phyloP scores from a whole-genome alignment of 2,329 filamentous ascomycete genomes.

The Chrysoporthe austroafricana region DNA sequence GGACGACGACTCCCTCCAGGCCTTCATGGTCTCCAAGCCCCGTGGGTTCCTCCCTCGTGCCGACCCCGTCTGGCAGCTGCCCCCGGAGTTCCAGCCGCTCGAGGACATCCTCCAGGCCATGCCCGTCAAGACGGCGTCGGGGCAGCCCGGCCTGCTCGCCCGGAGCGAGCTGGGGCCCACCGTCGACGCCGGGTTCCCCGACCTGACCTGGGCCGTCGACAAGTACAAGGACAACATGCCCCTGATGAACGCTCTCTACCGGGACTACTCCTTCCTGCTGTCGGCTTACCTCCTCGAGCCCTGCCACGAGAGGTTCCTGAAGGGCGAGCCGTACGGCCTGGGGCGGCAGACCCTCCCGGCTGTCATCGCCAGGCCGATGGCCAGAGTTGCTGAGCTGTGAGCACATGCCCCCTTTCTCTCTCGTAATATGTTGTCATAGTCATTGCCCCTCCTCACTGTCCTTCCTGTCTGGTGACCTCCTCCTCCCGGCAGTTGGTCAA shows the following conservation, averaged over 20 bases:
- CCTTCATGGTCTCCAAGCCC: conserved; percentile 79
- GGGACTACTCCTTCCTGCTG: conserved; percentile 89
- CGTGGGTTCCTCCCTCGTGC: conserved; percentile 75
- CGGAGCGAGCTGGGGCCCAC: conserved; percentile 72
- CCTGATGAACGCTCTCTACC: conserved; percentile 82
- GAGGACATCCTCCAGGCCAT: conserved; percentile 75
- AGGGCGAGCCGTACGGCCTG: conserved; percentile 76
- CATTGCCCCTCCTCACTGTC: background rate
- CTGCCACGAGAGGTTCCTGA: conserved; percentile 75
- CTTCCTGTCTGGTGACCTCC: background rate
- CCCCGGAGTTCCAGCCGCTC: conserved; percentile 72
- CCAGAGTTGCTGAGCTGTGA: conserved; percentile 83
- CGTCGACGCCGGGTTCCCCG: conserved; percentile 75
- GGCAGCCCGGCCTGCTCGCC: conserved; percentile 77
- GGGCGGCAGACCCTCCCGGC: conserved; percentile 74
- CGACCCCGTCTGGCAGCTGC: conserved; percentile 66
- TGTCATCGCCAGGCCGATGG: conserved; percentile 79
- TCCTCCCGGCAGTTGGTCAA: background rate
- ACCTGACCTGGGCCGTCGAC: conserved; percentile 75
- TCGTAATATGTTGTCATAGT: background rate
- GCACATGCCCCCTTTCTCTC: conserved; percentile 41
- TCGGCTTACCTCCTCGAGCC: conserved; percentile 91
- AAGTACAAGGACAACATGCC: conserved; percentile 74
- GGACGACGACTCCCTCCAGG: conserved; percentile 65
- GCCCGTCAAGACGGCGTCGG: conserved; percentile 76